These are phyloP conservation scores for Citrus glauca DNA, from an alignment of 345 rosid species.

Conservation along the genomic window DNA sequence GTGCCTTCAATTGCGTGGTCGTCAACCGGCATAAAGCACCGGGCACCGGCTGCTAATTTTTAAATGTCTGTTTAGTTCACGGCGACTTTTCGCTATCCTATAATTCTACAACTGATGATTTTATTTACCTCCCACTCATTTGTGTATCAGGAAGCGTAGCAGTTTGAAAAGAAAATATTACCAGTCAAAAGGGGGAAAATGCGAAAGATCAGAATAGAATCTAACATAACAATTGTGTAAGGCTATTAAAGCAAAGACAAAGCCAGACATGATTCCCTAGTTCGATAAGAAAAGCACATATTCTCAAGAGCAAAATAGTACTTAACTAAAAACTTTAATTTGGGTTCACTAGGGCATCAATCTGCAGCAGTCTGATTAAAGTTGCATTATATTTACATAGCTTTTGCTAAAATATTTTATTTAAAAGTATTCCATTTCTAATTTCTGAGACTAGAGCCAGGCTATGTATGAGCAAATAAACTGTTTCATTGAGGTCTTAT, in stretches of 20 bases:
- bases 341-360: not conserved
- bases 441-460: not conserved
- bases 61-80: too few species aligned
- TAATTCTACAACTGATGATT: too few species aligned
- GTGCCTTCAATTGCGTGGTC: not conserved
- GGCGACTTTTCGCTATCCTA: too few species aligned
- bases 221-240: slow-evolving; percentile 1
- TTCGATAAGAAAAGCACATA: slow-evolving; percentile 32
- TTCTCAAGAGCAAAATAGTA: slow-evolving; percentile 13
- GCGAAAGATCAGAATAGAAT: slow-evolving; percentile 27
- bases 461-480: not conserved
- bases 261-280: slow-evolving; percentile 23
- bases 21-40: not conserved
- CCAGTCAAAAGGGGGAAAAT: not conserved
- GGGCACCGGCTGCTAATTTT: too few species aligned
- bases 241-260: slow-evolving; percentile 14
- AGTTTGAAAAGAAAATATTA: not conserved
- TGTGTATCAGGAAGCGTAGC: too few species aligned
- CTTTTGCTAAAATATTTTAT: not conserved
- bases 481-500: not conserved
- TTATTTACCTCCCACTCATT: too few species aligned
- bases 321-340: not conserved
- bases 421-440: not conserved
- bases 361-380: not conserved
- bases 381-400: not conserved